These are phyloP conservation scores for Naumovozyma castellii DNA, from an alignment of 805 yeast species.

Conservation along the genomic window DNA sequence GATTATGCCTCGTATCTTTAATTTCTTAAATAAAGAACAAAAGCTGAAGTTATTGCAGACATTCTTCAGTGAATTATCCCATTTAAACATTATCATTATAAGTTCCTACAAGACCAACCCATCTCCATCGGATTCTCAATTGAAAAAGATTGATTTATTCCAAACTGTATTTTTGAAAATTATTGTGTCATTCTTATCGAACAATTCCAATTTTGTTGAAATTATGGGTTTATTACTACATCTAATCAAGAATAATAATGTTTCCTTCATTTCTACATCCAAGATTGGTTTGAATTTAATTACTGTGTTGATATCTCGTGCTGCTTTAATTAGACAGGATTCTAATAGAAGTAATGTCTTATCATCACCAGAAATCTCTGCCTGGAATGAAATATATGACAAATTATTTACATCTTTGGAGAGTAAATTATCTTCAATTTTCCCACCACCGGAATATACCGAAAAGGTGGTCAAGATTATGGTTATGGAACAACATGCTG, in stretches of 20 bases:
- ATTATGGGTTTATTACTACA: conserved; percentile 68
- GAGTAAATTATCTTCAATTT: conserved; percentile 64
- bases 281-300: conserved; percentile 79
- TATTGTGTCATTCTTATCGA: conserved; percentile 68
- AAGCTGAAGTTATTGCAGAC: conserved; percentile 67
- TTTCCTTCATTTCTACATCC: conserved; percentile 44
- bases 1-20: conserved; percentile 78
- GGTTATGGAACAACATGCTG: conserved; percentile 5
- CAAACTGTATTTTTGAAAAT: conserved; percentile 75
- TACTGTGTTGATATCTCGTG: conserved; percentile 84
- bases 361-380: conserved; percentile 33
- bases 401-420: conserved; percentile 70
- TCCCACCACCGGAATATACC: conserved; percentile 55
- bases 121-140: conserved; percentile 43
- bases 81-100: conserved; percentile 63
- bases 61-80: conserved; percentile 69
- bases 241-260: conserved; percentile 60
- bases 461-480: conserved; percentile 11
- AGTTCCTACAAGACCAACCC: conserved; percentile 68
- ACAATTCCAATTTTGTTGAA: conserved; percentile 67
- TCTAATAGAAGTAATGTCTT: conserved; percentile 35
- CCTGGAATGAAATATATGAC: conserved; percentile 78
- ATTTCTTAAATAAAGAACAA: conserved; percentile 68
- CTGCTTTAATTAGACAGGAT: conserved; percentile 86
- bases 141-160: conserved; percentile 64